Evolutionary conservation across 2,329 filamentous ascomycete species (phyloP), one percentile per base, ranked within the genome.

Genomic region (Orbilia blumenaviensis): DNA sequence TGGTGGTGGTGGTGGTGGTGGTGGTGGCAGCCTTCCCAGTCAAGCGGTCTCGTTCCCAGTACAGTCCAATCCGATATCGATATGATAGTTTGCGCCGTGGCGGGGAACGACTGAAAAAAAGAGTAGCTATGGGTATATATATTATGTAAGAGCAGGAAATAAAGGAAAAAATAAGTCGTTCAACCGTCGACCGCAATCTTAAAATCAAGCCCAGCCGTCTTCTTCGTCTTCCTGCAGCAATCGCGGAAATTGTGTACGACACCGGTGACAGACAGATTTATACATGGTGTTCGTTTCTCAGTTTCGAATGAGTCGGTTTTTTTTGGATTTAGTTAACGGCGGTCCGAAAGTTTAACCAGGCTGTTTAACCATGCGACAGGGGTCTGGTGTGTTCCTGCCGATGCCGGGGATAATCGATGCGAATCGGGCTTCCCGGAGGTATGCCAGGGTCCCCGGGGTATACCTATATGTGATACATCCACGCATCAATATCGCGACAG

Each of bases 301-400:
- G 36, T n/a, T n/a, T n/a, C 50, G 34, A 58, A 50, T 54, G 48
- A 54, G 48, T 54, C 48, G 48, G 48, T 54, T n/a, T n/a, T n/a
- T n/a, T n/a, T 21, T 54, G 48, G 7, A 32, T 34, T 34, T 54
- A 27, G 48, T 34, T 9, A 60, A 52, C 66, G 56, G 56, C 29
- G n/a, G n/a, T n/a, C 56, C 66, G 66, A 71, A 71, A 71, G 66
- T 71, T 71, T 71, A 71, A 52, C 66, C 66, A 62, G 16, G 9
- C 8, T 32, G n/a, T 71, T 71, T 71, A 71, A 36, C 56, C 66
- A 56, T 27, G 32, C 46, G 29, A 23, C 66, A 71, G 66, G 66
- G 66, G 36, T 63, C n/a, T n/a, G n/a, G n/a, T n/a, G n/a, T 16
- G 12, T 18, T 29, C 16, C 46, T 25, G 52, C 52, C 52, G 52